Evolutionary conservation across 306 rosid species (phyloP).

Genomic region (Sicyos baderoa): DNA sequence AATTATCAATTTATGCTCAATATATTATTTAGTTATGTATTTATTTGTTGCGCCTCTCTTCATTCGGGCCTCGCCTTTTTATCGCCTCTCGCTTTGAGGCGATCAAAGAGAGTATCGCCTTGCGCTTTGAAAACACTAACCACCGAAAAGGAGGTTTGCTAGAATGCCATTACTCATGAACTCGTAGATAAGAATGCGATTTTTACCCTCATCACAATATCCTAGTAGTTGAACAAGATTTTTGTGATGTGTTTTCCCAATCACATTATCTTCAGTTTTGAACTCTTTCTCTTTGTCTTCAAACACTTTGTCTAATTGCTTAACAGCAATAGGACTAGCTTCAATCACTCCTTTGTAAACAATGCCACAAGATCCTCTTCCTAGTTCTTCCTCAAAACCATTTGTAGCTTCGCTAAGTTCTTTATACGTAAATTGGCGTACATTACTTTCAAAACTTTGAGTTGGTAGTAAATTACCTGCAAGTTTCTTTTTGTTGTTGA

Average conservation of each 20-base stretch:
- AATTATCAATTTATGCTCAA: no score
- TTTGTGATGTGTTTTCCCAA: slow-evolving; percentile 22
- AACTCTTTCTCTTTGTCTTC: slow-evolving; percentile 38
- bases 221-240: slow-evolving; percentile 22
- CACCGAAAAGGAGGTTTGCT: slow-evolving; percentile 28
- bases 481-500: slow-evolving; percentile 15
- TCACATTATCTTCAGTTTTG: slow-evolving; percentile 7
- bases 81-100: no score
- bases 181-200: slow-evolving; percentile 23
- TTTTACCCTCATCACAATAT: slow-evolving; percentile 17
- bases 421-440: slow-evolving; percentile 23
- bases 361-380: slow-evolving; percentile 33
- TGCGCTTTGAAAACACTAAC: no score
- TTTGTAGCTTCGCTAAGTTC: slow-evolving; percentile 32
- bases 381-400: slow-evolving; percentile 31
- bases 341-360: slow-evolving; percentile 36
- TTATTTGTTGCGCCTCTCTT: no score
- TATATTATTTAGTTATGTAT: no score
- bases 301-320: slow-evolving; percentile 31
- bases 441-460: slow-evolving; percentile 4
- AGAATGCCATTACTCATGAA: slow-evolving; percentile 24
- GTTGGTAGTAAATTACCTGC: not conserved
- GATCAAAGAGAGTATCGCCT: no score
- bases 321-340: slow-evolving; percentile 32
- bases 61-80: no score